Conservation (phyloP, 768 basidiomycete species). For the Zangia roseola region DNA sequence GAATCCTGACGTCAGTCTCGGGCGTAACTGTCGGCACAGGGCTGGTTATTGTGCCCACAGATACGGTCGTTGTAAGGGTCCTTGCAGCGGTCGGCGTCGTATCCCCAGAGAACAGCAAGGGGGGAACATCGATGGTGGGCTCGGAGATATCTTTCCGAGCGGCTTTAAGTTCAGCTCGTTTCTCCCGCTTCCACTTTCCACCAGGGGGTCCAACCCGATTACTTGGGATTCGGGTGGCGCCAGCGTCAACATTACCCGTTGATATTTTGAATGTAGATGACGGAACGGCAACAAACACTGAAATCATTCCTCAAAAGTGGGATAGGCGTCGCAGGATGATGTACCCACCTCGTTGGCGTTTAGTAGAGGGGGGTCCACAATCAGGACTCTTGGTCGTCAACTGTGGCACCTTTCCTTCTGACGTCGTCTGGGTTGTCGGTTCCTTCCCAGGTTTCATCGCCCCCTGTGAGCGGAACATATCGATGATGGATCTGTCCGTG, state of each 20-base stretch:
- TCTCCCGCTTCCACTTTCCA: constrained; percentile 1
- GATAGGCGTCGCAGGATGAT: neutral
- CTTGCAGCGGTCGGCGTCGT: too few relatives aligned
- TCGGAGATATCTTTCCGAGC: too few relatives aligned
- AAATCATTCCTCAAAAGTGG: neutral
- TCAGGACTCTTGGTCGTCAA: too few relatives aligned
- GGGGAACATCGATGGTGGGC: too few relatives aligned
- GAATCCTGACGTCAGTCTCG: too few relatives aligned
- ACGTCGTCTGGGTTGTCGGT: too few relatives aligned
- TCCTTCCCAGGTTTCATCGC: too few relatives aligned
- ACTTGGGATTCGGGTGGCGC: neutral
- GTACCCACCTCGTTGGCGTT: neutral
- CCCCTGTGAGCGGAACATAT: neutral
- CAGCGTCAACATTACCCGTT: accelerated
- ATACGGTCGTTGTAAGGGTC: too few relatives aligned
- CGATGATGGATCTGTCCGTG: neutral
- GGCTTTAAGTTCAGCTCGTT: neutral
- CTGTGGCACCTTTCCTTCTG: too few relatives aligned
- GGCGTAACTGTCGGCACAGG: too few relatives aligned
- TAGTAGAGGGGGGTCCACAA: neutral
- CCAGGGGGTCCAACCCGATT: neutral
- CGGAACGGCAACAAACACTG: neutral
- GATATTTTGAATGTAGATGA: neutral
- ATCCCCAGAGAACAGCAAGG: too few relatives aligned
- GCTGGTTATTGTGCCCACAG: too few relatives aligned